Percentiles rank a stretch among this genome's conserved stretches.
Evolutionary conservation across 2,329 filamentous ascomycete genomes (phyloP).

Genomic region (Botrytis elliptica): DNA sequence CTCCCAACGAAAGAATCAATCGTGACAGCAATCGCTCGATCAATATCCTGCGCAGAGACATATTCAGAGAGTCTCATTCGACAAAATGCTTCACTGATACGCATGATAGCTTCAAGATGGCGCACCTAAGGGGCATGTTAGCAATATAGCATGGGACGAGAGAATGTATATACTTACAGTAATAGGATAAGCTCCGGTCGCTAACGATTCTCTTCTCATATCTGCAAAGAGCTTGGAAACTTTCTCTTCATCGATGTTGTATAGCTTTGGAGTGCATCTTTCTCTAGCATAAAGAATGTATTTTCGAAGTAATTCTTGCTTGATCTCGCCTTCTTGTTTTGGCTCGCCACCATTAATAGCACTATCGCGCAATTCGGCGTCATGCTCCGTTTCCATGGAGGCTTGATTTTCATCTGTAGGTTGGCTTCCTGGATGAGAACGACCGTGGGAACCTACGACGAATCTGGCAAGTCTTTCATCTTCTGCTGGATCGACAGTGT

Average conservation of each 20-base stretch:
- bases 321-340: slow-evolving; percentile 68
- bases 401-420: slow-evolving; percentile 47
- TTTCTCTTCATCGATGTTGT: slow-evolving; percentile 98
- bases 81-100: slow-evolving; percentile 90
- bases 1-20: slow-evolving; percentile 94
- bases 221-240: slow-evolving; percentile 90
- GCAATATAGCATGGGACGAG: background rate
- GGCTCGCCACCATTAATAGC: slow-evolving; percentile 46
- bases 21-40: slow-evolving; percentile 94
- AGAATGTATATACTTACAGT: slow-evolving; percentile 63
- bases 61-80: slow-evolving; percentile 99
- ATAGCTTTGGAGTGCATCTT: slow-evolving; percentile 85
- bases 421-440: slow-evolving; percentile 71
- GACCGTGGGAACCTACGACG: slow-evolving; percentile 89
- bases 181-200: slow-evolving; percentile 95
- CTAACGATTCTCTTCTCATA: slow-evolving; percentile 89
- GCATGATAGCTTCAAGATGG: slow-evolving; percentile 96
- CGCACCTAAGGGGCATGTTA: slow-evolving; percentile 63
- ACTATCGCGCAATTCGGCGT: slow-evolving; percentile 46
- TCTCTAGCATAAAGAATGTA: slow-evolving; percentile 96
- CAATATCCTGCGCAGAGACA: slow-evolving; percentile 85
- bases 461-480: slow-evolving; percentile 93
- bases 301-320: slow-evolving; percentile 87
- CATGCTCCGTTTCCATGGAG: slow-evolving; percentile 63
- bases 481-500: slow-evolving; percentile 88